Base-by-base conservation (phyloP, 371 early-diverging fungal genomes). In the Haplosporangium sp. region DNA sequence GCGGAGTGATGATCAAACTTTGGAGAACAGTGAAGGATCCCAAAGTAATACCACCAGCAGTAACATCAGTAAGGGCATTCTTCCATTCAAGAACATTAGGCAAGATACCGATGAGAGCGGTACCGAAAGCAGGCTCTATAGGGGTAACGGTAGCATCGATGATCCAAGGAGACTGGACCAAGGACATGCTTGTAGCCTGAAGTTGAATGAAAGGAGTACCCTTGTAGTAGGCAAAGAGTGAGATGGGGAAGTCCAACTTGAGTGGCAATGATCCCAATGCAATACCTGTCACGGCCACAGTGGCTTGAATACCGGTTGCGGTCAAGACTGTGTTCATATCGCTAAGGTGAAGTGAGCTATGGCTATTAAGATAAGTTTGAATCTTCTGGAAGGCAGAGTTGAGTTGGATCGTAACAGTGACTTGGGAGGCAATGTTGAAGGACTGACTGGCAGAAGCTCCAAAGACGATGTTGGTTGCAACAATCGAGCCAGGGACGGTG, bases 311-410 rank as follows among this genome's bases (percentile, higher is more conserved):
- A 19, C 75, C 81, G 13, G 75, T 69, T 17, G 81, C 20, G 39
- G 81, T 81, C 72, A 81, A 53, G 48, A 71, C 71, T n/a, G 75
- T 81, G 69, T 81, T 74, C 72, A 81, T 69, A 42, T 74, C 75
- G 38, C 55, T 71, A 9, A 81, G 59, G 61, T 71, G 74, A 19
- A 81, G 75, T 52, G 81, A 66, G 69, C 72, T 81, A 69, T 72
- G 64, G 81, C 74, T 71, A 47, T 81, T 81, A 69, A 81, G 71
- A 69, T 71, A 81, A 63, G 72, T 72, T 61, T 74, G 75, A 11
- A 75, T 75, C 69, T 68, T 57, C 60, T 81, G 81, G 81, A 81
- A 81, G 66, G 75, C 59, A 0, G 68, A 58, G 72, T 81, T 74
- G 45, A 81, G 42, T 61, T 64, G 60, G 50, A 81, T 53, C n/a